Conservation (phyloP, 2,329 filamentous ascomycete genomes). For the Pseudogymnoascus sp. region DNA sequence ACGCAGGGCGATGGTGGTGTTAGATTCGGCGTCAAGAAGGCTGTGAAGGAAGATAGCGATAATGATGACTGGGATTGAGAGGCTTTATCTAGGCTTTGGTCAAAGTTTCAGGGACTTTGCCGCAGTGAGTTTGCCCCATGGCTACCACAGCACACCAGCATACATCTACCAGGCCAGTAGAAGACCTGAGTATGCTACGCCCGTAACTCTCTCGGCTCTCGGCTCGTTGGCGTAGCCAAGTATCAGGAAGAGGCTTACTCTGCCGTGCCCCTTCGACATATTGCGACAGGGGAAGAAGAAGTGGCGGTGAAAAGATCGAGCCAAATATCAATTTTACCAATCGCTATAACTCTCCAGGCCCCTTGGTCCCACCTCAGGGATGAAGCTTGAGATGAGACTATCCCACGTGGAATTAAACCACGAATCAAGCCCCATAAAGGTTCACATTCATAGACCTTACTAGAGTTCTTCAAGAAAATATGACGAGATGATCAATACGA, state of each 20-base stretch:
- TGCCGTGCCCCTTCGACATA: not conserved
- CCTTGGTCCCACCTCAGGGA: not conserved
- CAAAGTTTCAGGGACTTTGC: constrained; percentile 9
- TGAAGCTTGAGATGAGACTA: not conserved
- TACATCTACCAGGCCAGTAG: not conserved
- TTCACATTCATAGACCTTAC: not conserved
- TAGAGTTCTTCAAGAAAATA: not conserved
- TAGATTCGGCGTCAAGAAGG: constrained; percentile 28
- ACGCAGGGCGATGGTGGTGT: constrained; percentile 38
- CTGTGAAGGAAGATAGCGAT: constrained; percentile 37
- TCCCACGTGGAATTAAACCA: constrained; percentile 1
- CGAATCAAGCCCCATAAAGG: not conserved
- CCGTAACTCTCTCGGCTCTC: not conserved
- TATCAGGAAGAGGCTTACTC: not conserved
- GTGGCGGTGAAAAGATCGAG: not conserved
- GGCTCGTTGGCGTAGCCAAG: not conserved
- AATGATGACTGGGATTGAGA: constrained; percentile 41
- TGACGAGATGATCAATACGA: not conserved
- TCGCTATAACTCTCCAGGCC: too few species aligned
- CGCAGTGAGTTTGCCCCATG: not conserved
- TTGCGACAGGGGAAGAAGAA: not conserved
- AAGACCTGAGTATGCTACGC: too few species aligned
- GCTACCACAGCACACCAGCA: not conserved
- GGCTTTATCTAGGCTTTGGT: not conserved
- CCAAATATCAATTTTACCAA: constrained; percentile 2